These are phyloP conservation scores for Annulohypoxylon stygium DNA, from an alignment of 495 filamentous ascomycete species.

Conservation along the genomic window DNA sequence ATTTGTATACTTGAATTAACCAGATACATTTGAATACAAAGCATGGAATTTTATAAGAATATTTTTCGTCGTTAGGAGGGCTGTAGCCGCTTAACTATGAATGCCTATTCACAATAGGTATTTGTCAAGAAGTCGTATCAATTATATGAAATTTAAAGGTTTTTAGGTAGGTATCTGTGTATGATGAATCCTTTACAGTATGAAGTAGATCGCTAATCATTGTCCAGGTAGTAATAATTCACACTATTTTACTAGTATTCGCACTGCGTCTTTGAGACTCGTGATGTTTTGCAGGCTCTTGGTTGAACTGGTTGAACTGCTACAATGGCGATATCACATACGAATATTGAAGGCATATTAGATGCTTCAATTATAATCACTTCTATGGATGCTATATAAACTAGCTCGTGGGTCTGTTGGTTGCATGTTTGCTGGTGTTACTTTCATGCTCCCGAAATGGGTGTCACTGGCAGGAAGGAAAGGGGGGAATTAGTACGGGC, in stretches of 20 bases:
- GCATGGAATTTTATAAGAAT: neutral
- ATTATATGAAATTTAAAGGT: neutral
- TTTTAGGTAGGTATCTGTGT: neutral
- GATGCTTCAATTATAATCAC: neutral
- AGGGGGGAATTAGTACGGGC: constrained; percentile 1
- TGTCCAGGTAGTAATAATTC: neutral
- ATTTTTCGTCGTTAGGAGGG: neutral
- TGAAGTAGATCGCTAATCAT: neutral
- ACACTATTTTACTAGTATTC: neutral
- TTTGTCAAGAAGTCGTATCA: neutral
- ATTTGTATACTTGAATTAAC: neutral
- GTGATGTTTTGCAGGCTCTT: neutral
- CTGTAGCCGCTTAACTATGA: neutral
- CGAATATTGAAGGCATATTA: neutral
- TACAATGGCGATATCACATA: neutral
- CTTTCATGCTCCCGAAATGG: constrained; percentile 15
- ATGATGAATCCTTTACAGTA: neutral
- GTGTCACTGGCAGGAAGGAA: constrained; percentile 1
- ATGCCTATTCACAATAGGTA: neutral
- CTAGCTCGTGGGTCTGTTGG: constrained; percentile 7
- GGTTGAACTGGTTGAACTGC: neutral
- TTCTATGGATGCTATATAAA: neutral
- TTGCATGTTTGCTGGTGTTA: constrained; percentile 31
- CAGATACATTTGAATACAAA: neutral
- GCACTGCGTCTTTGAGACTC: neutral